A percentile compares a stretch with the other conserved stretches of the same genome.
Conservation (phyloP, 352 stramenopile species). For the Pythium oligandrum region DNA sequence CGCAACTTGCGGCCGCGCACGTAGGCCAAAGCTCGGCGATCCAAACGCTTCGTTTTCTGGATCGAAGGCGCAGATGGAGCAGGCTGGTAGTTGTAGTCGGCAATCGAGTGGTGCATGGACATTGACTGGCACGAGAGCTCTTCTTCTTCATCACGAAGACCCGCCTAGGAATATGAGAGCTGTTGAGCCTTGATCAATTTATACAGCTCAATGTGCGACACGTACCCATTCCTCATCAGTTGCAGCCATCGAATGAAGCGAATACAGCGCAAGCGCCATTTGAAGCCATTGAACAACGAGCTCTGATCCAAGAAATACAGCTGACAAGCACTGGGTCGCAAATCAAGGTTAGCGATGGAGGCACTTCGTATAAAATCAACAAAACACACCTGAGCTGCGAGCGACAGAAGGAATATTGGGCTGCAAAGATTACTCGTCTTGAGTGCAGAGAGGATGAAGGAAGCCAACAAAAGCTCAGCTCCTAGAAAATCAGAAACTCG, state of each 20-base stretch:
- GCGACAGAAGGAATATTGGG: conserved; percentile 78
- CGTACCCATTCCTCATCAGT: conserved; percentile 77
- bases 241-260: conserved; percentile 67
- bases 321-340: conserved; percentile 53
- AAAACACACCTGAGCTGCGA: conserved; percentile 61
- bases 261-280: conserved; percentile 77
- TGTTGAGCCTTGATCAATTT: too few species aligned
- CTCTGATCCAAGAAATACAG: conserved; percentile 78
- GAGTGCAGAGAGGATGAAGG: conserved; percentile 82
- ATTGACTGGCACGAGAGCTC: conserved; percentile 47
- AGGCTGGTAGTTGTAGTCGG: conserved; percentile 68
- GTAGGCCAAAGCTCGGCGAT: conserved; percentile 70
- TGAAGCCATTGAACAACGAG: conserved; percentile 84
- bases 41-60: conserved; percentile 76
- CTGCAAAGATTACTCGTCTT: conserved; percentile 85
- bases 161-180: conserved; percentile 21
- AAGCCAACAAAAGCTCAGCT: conserved; percentile 75
- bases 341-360: neutral
- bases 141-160: conserved; percentile 57
- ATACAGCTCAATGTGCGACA: neutral
- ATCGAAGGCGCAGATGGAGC: conserved; percentile 57
- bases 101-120: conserved; percentile 66
- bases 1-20: conserved; percentile 70
- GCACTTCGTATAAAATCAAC: neutral
- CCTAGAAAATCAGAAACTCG: conserved; percentile 21